phyloP scores from a whole-genome alignment of 208 protist species.

The Leishmania mexicana region DNA sequence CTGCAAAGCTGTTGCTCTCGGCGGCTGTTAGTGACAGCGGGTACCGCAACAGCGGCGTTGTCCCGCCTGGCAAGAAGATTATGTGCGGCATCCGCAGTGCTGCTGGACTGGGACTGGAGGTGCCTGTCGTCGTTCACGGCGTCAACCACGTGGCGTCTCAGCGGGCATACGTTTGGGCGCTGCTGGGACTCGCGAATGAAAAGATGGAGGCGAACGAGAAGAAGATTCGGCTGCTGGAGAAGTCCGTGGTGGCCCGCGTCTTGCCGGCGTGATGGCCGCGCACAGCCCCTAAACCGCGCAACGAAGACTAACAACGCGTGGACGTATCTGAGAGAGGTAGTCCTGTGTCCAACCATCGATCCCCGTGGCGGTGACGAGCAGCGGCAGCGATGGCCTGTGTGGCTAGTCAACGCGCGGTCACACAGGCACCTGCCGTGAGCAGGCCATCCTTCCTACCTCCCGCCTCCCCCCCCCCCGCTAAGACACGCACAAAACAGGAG shows the following conservation, averaged over 20 bases:
- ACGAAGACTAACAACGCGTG: not conserved
- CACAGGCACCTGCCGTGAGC: not conserved
- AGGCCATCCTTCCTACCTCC: not conserved
- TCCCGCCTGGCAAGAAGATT: slow-evolving; percentile 75
- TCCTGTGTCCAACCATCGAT: not conserved
- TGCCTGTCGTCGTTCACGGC: slow-evolving; percentile 73
- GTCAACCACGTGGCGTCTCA: slow-evolving; percentile 62
- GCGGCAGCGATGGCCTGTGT: not conserved
- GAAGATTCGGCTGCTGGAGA: slow-evolving; percentile 48
- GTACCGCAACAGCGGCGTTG: slow-evolving; percentile 87
- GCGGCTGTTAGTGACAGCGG: slow-evolving; percentile 71
- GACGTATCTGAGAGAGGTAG: not conserved
- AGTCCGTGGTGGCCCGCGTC: slow-evolving; percentile 36
- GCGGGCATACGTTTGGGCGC: slow-evolving; percentile 68
- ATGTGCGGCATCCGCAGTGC: slow-evolving; percentile 84
- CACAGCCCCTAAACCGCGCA: not conserved
- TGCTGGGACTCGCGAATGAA: slow-evolving; percentile 71
- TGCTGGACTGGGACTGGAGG: slow-evolving; percentile 69
- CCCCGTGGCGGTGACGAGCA: not conserved
- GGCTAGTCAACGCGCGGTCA: not conserved
- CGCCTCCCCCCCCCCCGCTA: not conserved
- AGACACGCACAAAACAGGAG: not conserved
- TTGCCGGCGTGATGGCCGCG: not conserved
- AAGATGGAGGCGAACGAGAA: slow-evolving; percentile 82
- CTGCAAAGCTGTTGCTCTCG: slow-evolving; percentile 70